phyloP scores from a whole-genome alignment of 805 yeast genomes.

The Candida pseudofarinosa region DNA sequence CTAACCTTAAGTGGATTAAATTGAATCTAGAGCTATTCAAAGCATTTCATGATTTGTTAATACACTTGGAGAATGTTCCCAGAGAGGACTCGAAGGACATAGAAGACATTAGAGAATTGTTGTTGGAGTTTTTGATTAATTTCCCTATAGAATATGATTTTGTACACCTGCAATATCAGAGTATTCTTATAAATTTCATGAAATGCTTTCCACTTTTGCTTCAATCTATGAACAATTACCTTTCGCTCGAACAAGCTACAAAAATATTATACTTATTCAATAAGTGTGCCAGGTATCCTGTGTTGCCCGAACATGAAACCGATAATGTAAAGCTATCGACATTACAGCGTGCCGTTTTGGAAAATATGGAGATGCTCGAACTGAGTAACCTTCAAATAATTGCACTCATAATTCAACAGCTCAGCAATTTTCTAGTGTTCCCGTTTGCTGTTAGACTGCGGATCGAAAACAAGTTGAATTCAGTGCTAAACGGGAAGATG shows the following conservation, averaged over 20 bases:
- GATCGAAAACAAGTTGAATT: constrained; percentile 50
- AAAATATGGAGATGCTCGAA: constrained; percentile 37
- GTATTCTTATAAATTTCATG: constrained; percentile 54
- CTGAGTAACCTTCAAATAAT: constrained; percentile 32
- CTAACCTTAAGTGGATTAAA: constrained; percentile 42
- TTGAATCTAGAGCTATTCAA: constrained; percentile 55
- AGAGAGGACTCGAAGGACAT: not conserved
- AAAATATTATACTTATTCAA: constrained; percentile 56
- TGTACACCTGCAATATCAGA: constrained; percentile 51
- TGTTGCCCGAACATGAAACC: constrained; percentile 51
- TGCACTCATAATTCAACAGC: constrained; percentile 48
- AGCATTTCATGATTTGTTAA: constrained; percentile 46
- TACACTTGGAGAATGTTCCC: constrained; percentile 17
- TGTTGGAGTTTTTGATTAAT: constrained; percentile 49
- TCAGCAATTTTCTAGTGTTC: constrained; percentile 48
- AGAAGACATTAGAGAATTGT: constrained; percentile 24
- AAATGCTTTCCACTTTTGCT: constrained; percentile 49
- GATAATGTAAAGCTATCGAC: constrained; percentile 54
- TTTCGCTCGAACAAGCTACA: constrained; percentile 37
- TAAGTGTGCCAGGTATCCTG: constrained; percentile 68
- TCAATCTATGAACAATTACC: constrained; percentile 26
- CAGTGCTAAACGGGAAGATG: constrained; percentile 22
- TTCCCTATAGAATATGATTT: constrained; percentile 40
- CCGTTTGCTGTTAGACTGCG: constrained; percentile 61
- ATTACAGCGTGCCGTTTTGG: constrained; percentile 58